Evolutionary conservation across 2,329 filamentous ascomycete genomes (phyloP), one percentile per base, ranked within the genome.

Genomic region (Verticillium alfalfae): DNA sequence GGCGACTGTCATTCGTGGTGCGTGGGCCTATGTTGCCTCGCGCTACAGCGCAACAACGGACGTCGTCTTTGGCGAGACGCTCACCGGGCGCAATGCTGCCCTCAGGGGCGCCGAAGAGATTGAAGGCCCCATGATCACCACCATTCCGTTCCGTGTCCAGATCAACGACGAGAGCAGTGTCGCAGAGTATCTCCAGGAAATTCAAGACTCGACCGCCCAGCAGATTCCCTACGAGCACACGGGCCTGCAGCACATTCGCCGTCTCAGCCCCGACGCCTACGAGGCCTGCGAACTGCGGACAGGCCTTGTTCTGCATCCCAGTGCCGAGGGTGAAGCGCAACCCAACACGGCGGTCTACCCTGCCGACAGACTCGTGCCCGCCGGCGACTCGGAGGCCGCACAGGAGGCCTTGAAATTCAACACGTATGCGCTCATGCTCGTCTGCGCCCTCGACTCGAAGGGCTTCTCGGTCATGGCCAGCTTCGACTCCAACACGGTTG

Each of bases 151-250:
- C 7, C 79, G 83, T 16, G 73, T 87, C 1, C 73, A 73, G 0
- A 69, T 85, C 2, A 73, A 79, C 58, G 68, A 73, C 3, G 72
- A 78, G 5, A 68, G 70, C 0, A 76, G 75, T 0, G 75, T 86
- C 2, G 67, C 70, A 0, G 78, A 85, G 56, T 88, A 83, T 64
- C 73, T 90, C 3, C 76, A 83, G 52, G 72, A 75, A 2, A 78
- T 90, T 2, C 86, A 89, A 41, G 75, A 83, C 36, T 78, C 82
- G 60, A 84, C 81, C 0, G 77, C 85, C 0, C 73, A 79, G 3
- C 81, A 85, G 65, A 88, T 89, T 6, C 83, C 86, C 0, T 82
- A 89, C 68, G 85, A 91, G 70, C 87, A 91, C 69, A 78, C 83
- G 58, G 85, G 85, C 22, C 73, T 87, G 55, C 84, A 87, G 66